Conservation (phyloP, 495 filamentous ascomycete genomes). For the Aspergillus haitiensis region DNA sequence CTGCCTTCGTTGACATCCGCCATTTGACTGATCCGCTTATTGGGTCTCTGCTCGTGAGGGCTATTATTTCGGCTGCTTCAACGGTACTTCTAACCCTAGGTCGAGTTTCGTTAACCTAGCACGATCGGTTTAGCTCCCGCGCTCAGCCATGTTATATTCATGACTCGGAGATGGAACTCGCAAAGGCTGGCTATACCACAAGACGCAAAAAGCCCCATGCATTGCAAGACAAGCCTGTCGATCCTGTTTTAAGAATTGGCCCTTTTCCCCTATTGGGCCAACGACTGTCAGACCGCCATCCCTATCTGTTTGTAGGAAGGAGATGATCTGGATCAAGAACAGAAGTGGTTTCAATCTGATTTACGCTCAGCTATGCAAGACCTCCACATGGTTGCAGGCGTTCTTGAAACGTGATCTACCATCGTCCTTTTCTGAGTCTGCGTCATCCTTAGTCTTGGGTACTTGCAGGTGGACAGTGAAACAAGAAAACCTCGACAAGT, state of each 20-base stretch:
- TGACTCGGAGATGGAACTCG: slow-evolving; percentile 12
- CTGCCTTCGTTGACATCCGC: slow-evolving; percentile 28
- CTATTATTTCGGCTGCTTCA: slow-evolving; percentile 33
- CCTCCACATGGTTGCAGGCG: slow-evolving; percentile 50
- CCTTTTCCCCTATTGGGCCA: slow-evolving; percentile 10
- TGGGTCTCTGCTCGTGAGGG: slow-evolving; percentile 16
- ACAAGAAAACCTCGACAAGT: slow-evolving; percentile 42
- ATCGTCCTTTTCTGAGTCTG: slow-evolving; percentile 24
- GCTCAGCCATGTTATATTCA: slow-evolving; percentile 11
- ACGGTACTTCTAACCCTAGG: slow-evolving; percentile 18
- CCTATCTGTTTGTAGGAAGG: slow-evolving; percentile 37
- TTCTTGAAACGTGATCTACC: slow-evolving; percentile 33
- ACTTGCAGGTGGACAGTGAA: slow-evolving; percentile 38
- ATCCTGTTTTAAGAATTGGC: slow-evolving; percentile 11
- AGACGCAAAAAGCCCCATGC: slow-evolving; percentile 4
- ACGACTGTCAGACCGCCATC: slow-evolving; percentile 25
- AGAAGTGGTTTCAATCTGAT: slow-evolving; percentile 11
- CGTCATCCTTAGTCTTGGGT: slow-evolving; percentile 33
- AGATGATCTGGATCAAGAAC: slow-evolving; percentile 20
- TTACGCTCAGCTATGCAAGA: slow-evolving; percentile 52
- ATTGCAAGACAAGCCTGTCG: slow-evolving; percentile 15
- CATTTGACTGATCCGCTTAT: slow-evolving; percentile 19
- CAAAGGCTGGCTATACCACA: slow-evolving; percentile 5
- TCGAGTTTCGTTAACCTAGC: slow-evolving; percentile 24
- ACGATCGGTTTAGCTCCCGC: slow-evolving; percentile 15